Percentiles rank a stretch among this genome's conserved stretches.
Evolutionary conservation across 768 basidiomycete genomes (phyloP).

Genomic region (Mycena latifolia): DNA sequence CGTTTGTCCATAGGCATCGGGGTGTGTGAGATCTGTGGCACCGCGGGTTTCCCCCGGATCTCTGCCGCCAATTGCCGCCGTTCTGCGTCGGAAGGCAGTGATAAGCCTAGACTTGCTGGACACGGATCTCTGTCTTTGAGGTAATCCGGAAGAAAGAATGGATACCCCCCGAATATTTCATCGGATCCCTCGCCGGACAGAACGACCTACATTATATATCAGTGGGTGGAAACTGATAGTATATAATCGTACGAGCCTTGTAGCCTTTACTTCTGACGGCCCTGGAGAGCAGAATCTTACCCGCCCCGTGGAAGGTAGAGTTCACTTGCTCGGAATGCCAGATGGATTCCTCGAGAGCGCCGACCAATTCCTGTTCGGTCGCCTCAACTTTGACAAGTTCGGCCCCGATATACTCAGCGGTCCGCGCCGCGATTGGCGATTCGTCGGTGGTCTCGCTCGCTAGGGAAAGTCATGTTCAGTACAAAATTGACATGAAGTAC

Average conservation of each 20-base stretch:
- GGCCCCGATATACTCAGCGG: constrained; percentile 24
- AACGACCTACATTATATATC: constrained; percentile 8
- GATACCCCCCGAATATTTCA: constrained; percentile 28
- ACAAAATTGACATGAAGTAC: too few relatives aligned
- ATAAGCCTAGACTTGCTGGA: constrained; percentile 3
- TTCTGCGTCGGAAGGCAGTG: constrained; percentile 14
- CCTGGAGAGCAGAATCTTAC: constrained; percentile 31
- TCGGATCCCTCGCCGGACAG: constrained; percentile 30
- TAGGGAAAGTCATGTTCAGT: too few relatives aligned
- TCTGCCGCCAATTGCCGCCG: constrained; percentile 4
- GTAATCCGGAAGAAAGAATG: constrained; percentile 10
- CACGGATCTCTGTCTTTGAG: constrained; percentile 9
- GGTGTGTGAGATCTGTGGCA: neutral
- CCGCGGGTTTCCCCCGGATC: neutral
- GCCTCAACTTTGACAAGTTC: constrained; percentile 15
- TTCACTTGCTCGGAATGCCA: constrained; percentile 32
- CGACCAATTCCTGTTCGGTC: constrained; percentile 20
- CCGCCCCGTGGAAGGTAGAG: constrained; percentile 28
- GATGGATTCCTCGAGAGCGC: constrained; percentile 28
- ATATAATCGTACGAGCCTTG: constrained; percentile 15
- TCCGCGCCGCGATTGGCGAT: constrained; percentile 22
- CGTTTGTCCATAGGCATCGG: too few relatives aligned
- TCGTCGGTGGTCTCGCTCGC: constrained; percentile 29
- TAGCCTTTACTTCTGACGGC: constrained; percentile 27
- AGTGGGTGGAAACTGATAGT: too few relatives aligned